Conservation (phyloP, 495 filamentous ascomycete species). For the Xylaria venustula region DNA sequence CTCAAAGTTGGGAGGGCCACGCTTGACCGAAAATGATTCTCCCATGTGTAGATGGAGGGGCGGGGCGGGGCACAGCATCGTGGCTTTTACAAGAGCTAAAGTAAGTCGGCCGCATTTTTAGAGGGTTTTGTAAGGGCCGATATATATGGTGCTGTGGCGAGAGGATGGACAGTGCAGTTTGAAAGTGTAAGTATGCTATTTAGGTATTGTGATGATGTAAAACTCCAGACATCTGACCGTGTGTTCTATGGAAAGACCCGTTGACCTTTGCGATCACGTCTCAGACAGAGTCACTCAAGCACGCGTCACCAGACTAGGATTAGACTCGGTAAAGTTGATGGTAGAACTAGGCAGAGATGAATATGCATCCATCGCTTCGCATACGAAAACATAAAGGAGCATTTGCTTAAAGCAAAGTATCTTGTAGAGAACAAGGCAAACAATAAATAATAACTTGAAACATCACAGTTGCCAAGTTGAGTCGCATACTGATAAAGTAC, state of each 20-base stretch:
- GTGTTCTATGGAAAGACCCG: neutral
- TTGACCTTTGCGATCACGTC: slow-evolving; percentile 4
- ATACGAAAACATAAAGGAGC: neutral
- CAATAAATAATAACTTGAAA: neutral
- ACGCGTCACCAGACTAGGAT: slow-evolving; percentile 2
- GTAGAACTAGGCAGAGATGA: neutral
- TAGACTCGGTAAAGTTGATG: neutral
- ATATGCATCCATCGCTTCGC: neutral
- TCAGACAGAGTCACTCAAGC: neutral
- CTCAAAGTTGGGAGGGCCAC: slow-evolving; percentile 5
- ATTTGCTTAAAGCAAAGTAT: neutral
- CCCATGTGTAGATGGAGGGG: neutral
- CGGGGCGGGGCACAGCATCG: slow-evolving; percentile 11
- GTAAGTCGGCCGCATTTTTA: neutral
- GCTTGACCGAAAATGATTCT: neutral
- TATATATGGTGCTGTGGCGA: neutral
- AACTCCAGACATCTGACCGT: neutral
- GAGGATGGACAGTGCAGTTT: neutral
- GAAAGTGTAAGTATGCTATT: neutral
- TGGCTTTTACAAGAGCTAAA: neutral
- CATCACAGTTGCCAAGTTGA: neutral
- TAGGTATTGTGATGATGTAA: neutral
- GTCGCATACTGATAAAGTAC: neutral
- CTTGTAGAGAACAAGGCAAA: neutral
- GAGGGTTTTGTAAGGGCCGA: neutral